Conservation (phyloP, 1,139 yeast species). For the Candida sojae region DNA sequence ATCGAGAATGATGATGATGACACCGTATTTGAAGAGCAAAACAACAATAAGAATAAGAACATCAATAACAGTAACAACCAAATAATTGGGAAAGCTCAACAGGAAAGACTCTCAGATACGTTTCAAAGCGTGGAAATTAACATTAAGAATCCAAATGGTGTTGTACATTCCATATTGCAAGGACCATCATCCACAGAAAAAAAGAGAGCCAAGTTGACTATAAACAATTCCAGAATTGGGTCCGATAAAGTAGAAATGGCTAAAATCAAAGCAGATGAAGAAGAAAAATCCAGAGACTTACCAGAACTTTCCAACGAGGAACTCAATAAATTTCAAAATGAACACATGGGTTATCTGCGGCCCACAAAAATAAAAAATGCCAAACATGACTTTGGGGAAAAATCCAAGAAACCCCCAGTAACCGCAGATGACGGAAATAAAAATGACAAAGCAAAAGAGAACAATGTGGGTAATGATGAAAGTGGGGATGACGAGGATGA, state of each 20-base stretch:
- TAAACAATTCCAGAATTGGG: not conserved
- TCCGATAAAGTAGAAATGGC: not conserved
- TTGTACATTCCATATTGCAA: conserved; percentile 11
- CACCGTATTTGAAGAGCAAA: conserved; percentile 93
- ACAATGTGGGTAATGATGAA: conserved; percentile 3
- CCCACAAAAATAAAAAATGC: conserved; percentile 12
- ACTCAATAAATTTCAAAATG: not conserved
- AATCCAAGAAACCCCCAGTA: not conserved
- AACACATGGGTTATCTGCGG: conserved; percentile 13
- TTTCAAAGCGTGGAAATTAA: conserved; percentile 9
- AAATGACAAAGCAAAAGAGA: not conserved
- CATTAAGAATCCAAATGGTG: conserved; percentile 9
- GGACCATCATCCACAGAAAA: conserved; percentile 13
- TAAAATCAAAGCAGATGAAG: not conserved
- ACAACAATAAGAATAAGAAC: conserved; percentile 31
- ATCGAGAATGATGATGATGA: conserved; percentile 83
- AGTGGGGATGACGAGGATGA: conserved; percentile 4
- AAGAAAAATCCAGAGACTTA: not conserved
- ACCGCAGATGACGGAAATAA: not conserved
- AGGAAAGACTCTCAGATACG: conserved; percentile 43
- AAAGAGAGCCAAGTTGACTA: conserved; percentile 4
- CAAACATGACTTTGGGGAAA: conserved; percentile 9
- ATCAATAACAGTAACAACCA: conserved; percentile 52
- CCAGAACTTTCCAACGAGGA: not conserved
- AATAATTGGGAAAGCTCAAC: conserved; percentile 75